Conservation (phyloP, 2,329 filamentous ascomycete species). For the Aspergillus sp. region DNA sequence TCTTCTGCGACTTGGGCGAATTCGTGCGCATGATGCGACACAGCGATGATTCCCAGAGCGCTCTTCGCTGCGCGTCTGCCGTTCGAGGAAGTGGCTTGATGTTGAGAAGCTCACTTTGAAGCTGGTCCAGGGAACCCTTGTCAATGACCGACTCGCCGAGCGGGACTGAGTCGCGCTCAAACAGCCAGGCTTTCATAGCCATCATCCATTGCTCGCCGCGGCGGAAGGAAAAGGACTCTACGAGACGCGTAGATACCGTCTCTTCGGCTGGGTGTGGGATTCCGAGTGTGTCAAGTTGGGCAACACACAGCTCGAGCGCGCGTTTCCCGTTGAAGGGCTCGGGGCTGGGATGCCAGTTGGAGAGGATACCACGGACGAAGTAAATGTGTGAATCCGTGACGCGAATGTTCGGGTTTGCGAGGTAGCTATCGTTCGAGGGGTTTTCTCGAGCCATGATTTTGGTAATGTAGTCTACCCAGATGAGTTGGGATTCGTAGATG, state of each 20-base stretch:
- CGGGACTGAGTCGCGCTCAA: constrained; percentile 4
- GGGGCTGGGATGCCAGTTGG: constrained; percentile 12
- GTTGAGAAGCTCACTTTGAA: background rate
- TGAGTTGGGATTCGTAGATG: too few relatives aligned
- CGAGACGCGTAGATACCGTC: constrained; percentile 4
- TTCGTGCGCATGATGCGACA: constrained; percentile 10
- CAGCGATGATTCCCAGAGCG: background rate
- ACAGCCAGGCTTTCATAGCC: constrained; percentile 15
- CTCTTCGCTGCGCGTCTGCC: background rate
- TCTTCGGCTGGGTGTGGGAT: constrained; percentile 3
- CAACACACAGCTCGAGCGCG: constrained; percentile 9
- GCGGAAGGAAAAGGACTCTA: constrained; percentile 6
- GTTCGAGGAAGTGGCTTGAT: background rate
- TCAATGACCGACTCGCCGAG: background rate
- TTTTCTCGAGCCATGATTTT: background rate
- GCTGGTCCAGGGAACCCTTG: background rate
- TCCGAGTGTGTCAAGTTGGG: background rate
- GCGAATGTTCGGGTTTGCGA: background rate
- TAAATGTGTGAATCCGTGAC: constrained; percentile 13
- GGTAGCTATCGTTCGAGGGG: background rate
- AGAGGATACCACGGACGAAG: constrained; percentile 14
- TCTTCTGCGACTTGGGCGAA: constrained; percentile 9
- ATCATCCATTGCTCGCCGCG: constrained; percentile 19
- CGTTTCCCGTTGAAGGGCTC: constrained; percentile 2
- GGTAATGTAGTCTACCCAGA: background rate